Evolutionary conservation across 1,284 basidiomycete species (phyloP).

Genomic region (Volvariella surrecta): DNA sequence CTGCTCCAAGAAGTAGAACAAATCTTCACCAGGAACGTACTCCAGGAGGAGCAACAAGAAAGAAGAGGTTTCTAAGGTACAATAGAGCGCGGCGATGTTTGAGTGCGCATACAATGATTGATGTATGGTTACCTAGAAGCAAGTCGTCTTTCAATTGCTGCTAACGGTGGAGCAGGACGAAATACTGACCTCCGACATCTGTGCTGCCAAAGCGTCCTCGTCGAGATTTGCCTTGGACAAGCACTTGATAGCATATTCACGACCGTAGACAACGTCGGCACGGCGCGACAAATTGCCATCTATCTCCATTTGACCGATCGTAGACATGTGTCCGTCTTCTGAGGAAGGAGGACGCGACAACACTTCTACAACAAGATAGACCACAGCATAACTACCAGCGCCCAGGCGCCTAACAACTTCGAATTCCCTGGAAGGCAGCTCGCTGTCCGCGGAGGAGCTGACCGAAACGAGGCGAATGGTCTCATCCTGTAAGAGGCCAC

Average conservation of each 20-base stretch:
- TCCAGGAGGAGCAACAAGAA: conserved; percentile 48
- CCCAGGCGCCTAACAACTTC: conserved; percentile 82
- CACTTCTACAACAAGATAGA: conserved; percentile 88
- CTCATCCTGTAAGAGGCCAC: conserved; percentile 55
- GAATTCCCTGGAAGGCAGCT: conserved; percentile 56
- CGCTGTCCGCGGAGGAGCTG: conserved; percentile 21
- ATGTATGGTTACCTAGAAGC: conserved; percentile 77
- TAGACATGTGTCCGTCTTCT: conserved; percentile 50
- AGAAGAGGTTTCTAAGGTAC: conserved; percentile 60
- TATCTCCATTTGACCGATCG: conserved; percentile 50
- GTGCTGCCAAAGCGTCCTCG: conserved; percentile 77
- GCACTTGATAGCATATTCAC: conserved; percentile 94
- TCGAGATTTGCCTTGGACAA: conserved; percentile 90
- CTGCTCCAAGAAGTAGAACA: conserved; percentile 97
- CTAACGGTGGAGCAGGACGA: conserved; percentile 5
- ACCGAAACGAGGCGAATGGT: conserved; percentile 42
- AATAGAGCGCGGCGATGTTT: conserved; percentile 94
- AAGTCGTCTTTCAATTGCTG: conserved; percentile 9
- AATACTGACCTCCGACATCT: conserved; percentile 74
- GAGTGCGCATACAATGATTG: conserved; percentile 87
- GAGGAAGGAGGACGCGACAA: conserved; percentile 51
- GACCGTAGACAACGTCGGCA: conserved; percentile 53
- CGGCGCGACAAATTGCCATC: conserved; percentile 34
- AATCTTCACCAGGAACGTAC: conserved; percentile 93
- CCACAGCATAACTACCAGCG: conserved; percentile 86